Conservation (phyloP, 305 asterid genomes). For the Fraxinus angustifolia region DNA sequence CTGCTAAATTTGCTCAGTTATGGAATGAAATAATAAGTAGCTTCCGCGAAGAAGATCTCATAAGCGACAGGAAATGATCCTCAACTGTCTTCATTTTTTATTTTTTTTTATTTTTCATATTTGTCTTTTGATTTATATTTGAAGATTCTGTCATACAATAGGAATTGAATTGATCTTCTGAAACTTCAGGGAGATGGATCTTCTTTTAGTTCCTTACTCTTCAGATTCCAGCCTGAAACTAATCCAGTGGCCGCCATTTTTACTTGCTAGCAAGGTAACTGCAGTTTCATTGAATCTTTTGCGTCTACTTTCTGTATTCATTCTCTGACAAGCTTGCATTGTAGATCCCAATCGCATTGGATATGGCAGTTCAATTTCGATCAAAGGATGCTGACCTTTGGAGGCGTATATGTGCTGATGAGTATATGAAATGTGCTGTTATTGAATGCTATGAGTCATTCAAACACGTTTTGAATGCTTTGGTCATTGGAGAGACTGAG, state of each 20-base stretch:
- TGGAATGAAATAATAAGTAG: slow-evolving; percentile 96
- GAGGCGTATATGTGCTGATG: slow-evolving; percentile 90
- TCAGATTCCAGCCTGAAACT: slow-evolving; percentile 83
- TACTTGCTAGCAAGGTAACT: slow-evolving; percentile 94
- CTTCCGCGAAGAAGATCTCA: slow-evolving; percentile 97
- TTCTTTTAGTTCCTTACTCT: slow-evolving; percentile 93
- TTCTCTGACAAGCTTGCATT: slow-evolving; percentile 28
- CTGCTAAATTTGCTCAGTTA: slow-evolving; percentile 92
- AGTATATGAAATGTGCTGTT: slow-evolving; percentile 93
- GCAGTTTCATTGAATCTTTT: slow-evolving; percentile 22
- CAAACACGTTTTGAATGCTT: slow-evolving; percentile 68
- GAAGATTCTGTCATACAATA: neutral
- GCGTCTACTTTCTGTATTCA: slow-evolving; percentile 9
- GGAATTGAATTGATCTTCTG: slow-evolving; percentile 32
- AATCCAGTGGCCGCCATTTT: slow-evolving; percentile 99
- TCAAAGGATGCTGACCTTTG: slow-evolving; percentile 91
- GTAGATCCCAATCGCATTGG: slow-evolving; percentile 94
- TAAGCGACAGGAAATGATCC: slow-evolving; percentile 79
- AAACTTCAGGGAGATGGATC: slow-evolving; percentile 96
- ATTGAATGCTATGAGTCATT: slow-evolving; percentile 93
- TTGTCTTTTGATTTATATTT: neutral
- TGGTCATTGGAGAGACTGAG: slow-evolving; percentile 88
- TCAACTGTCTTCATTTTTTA: slow-evolving; percentile 17
- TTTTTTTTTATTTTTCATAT: neutral
- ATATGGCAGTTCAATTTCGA: slow-evolving; percentile 94